Evolutionary conservation across 2,329 filamentous ascomycete species (phyloP), one percentile per base, ranked within the genome.

Genomic region (Boeremia exigua): DNA sequence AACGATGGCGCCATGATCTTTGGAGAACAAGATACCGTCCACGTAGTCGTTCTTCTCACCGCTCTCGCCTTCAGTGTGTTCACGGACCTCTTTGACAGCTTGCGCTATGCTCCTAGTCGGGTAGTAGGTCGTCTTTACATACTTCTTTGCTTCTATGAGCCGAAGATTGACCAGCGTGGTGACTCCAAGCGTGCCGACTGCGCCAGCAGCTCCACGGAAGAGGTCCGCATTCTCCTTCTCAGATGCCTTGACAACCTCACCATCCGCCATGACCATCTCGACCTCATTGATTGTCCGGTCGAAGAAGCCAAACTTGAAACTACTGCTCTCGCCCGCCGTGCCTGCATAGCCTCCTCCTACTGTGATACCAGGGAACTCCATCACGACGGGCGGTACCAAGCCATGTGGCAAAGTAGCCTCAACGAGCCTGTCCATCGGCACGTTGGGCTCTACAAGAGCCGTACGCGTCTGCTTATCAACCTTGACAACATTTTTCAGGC

Each of bases 301-400:
- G 62, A 90, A 89, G 54, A 86, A 85, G 3, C 88, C 87, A 66
- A 88, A 80, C 45, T 84, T 85, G 76, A 91, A 92, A 15, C 82
- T 86, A 61, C 84, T 88, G 74, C 86, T 89, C 72, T 90, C 88
- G 10, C 87, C 88, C 7, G 86, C 84, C 0, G 85, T 88, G 1
- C 87, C 88, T 39, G 85, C 84, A 71, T 88, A 89, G 3, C 85
- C 87, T 32, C 88, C 88, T 23, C 87, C 88, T 6, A 84, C 85
- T 1, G 88, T 90, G 68, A 90, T 90, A n/a, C 86, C 87, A 2
- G 86, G 87, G 54, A 90, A 89, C 67, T 90, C 87, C 83, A 88
- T 88, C 5, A 89, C 86, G 0, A 90, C 86, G 0, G 85, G 83
- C 0, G 88, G 86, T 2, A 89, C 77, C 1, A 89, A 76, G 1